These are phyloP conservation scores for Apocynum venetum DNA, from an alignment of 257 asterid genomes.

Conservation along the genomic window DNA sequence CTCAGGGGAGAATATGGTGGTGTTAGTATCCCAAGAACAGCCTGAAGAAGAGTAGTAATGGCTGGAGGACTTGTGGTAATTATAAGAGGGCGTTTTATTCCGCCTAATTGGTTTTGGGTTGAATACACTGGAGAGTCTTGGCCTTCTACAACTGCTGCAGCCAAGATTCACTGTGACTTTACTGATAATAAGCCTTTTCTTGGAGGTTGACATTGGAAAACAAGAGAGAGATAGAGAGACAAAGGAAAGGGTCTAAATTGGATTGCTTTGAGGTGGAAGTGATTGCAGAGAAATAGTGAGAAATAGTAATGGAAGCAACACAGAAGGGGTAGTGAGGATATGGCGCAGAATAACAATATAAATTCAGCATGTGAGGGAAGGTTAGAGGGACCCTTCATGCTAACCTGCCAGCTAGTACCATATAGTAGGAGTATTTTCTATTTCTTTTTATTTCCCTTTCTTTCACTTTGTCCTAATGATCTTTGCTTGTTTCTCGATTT, in stretches of 20 bases:
- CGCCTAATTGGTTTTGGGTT: slow-evolving; percentile 40
- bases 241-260: neutral
- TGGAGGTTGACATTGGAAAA: slow-evolving; percentile 39
- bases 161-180: slow-evolving; percentile 47
- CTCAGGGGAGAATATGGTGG: slow-evolving; percentile 44
- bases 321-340: neutral
- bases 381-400: slow-evolving; percentile 10
- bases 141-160: slow-evolving; percentile 60
- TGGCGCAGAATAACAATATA: slow-evolving; percentile 27
- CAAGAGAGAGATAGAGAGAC: neutral
- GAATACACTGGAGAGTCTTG: slow-evolving; percentile 55
- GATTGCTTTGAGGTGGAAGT: neutral
- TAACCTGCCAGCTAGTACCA: slow-evolving; percentile 11
- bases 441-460: neutral
- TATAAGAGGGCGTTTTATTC: neutral
- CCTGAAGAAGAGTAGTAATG: slow-evolving; percentile 43
- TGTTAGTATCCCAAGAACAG: slow-evolving; percentile 49
- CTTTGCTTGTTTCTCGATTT: no score
- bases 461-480: no score
- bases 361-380: slow-evolving; percentile 35
- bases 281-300: neutral
- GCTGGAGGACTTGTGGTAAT: slow-evolving; percentile 12
- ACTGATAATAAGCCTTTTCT: slow-evolving; percentile 41
- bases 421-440: no score
- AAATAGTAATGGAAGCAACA: neutral